phyloP scores from a whole-genome alignment of 1,284 basidiomycete species.

The Boletus semigastroideus region DNA sequence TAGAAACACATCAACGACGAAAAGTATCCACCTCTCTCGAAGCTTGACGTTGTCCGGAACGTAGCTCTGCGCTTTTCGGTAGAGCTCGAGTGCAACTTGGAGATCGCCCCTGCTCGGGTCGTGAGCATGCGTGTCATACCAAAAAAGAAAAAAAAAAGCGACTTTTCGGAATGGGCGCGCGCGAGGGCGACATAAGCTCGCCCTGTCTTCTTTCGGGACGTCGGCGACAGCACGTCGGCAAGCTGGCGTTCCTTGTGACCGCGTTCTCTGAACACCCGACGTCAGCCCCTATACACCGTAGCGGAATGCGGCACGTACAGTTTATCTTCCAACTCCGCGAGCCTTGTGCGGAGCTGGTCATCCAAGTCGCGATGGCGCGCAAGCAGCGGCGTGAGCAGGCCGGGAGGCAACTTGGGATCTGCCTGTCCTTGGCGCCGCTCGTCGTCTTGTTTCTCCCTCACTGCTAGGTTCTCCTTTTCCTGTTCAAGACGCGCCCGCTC shows the following conservation, averaged over 20 bases:
- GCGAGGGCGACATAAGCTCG: conserved; percentile 74
- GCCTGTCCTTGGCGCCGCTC: conserved; percentile 11
- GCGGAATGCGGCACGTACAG: conserved; percentile 46
- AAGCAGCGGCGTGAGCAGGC: conserved; percentile 59
- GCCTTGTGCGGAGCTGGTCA: conserved; percentile 57
- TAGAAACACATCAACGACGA: conserved; percentile 56
- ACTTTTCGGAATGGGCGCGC: conserved; percentile 76
- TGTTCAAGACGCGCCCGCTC: conserved; percentile 37
- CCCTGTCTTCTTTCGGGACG: conserved; percentile 73
- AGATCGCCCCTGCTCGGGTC: conserved; percentile 59
- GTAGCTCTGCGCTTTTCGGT: conserved; percentile 71
- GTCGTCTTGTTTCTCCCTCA: conserved; percentile 16
- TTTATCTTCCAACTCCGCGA: conserved; percentile 69
- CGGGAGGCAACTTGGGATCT: conserved; percentile 45
- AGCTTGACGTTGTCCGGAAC: conserved; percentile 78
- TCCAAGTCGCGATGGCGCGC: conserved; percentile 65
- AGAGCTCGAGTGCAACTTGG: conserved; percentile 68
- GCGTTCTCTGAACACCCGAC: conserved; percentile 45
- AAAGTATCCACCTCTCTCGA: conserved; percentile 78
- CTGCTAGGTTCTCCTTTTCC: conserved; percentile 36
- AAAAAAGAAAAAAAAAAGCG: neutral
- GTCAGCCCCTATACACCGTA: conserved; percentile 11
- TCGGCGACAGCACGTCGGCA: conserved; percentile 62
- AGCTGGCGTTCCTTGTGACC: conserved; percentile 58
- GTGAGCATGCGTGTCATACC: neutral